These are phyloP conservation scores for Caloboletus firmus DNA, from an alignment of 1,284 basidiomycete species.

Conservation along the genomic window DNA sequence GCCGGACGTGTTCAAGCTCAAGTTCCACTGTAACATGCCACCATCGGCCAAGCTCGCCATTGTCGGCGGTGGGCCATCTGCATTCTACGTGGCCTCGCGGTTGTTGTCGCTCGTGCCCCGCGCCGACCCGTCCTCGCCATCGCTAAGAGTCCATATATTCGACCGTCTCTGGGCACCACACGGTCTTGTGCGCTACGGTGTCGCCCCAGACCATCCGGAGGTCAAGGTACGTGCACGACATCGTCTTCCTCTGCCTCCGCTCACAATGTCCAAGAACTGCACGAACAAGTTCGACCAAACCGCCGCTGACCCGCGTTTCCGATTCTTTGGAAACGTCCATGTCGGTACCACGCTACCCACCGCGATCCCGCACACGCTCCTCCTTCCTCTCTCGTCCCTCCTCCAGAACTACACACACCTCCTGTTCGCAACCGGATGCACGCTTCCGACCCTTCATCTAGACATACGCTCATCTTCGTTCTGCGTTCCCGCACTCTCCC, in stretches of 20 bases:
- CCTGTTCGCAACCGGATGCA: conserved; percentile 80
- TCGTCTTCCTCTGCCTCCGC: conserved; percentile 2
- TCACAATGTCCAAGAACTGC: conserved; percentile 71
- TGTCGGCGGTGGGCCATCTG: conserved; percentile 89
- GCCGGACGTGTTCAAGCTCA: background rate
- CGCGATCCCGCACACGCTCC: conserved; percentile 48
- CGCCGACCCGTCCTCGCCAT: conserved; percentile 37
- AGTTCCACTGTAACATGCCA: conserved; percentile 15
- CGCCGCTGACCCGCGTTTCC: conserved; percentile 72
- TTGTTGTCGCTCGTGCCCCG: conserved; percentile 65
- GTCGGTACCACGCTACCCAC: conserved; percentile 47
- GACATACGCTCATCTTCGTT: conserved; percentile 51
- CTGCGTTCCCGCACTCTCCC: conserved; percentile 77
- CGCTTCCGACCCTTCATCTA: conserved; percentile 58
- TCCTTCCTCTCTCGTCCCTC: conserved; percentile 59
- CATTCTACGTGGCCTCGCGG: conserved; percentile 90
- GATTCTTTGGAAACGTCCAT: conserved; percentile 92
- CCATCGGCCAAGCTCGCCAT: conserved; percentile 67
- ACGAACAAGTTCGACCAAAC: conserved; percentile 90
- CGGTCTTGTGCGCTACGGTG: conserved; percentile 93
- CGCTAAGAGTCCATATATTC: conserved; percentile 80
- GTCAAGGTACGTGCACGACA: conserved; percentile 72
- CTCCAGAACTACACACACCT: conserved; percentile 77
- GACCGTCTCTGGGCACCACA: conserved; percentile 94
- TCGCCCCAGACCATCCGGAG: conserved; percentile 98